Percentiles rank a stretch among this genome's conserved stretches.
Conservation (phyloP, 495 filamentous ascomycete species). For the Paragyromitra xinjiangensis region DNA sequence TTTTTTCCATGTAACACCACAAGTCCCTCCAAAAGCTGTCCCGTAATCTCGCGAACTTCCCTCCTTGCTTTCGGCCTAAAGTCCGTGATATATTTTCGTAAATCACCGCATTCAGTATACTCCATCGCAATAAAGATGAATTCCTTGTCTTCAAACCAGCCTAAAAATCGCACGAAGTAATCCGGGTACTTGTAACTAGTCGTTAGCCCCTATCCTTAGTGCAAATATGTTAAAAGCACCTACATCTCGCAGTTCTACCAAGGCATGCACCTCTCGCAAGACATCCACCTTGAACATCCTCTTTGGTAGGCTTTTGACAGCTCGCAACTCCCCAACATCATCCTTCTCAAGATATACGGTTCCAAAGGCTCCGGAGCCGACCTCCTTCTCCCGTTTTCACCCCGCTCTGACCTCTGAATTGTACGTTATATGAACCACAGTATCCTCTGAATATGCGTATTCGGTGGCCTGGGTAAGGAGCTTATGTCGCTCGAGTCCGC, state of each 20-base stretch:
- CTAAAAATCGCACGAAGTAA: slow-evolving; percentile 19
- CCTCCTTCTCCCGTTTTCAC: slow-evolving; percentile 1
- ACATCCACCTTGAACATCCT: background rate
- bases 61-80: background rate
- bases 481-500: background rate
- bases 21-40: slow-evolving; percentile 16
- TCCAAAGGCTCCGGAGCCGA: slow-evolving; percentile 4
- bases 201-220: background rate
- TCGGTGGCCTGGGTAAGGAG: background rate
- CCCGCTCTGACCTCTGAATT: background rate
- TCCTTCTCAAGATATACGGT: slow-evolving; percentile 22
- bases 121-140: slow-evolving; percentile 33
- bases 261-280: background rate
- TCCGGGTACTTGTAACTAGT: background rate
- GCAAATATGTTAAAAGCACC: background rate
- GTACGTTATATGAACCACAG: background rate
- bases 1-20: background rate
- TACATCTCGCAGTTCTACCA: slow-evolving; percentile 13
- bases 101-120: slow-evolving; percentile 17
- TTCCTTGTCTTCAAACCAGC: slow-evolving; percentile 13
- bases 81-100: background rate
- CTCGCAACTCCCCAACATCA: background rate
- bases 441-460: background rate
- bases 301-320: background rate
- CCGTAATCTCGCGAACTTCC: slow-evolving; percentile 5